Evolutionary conservation across 495 filamentous ascomycete species (phyloP).

Genomic region (Talaromyces wortmannii): DNA sequence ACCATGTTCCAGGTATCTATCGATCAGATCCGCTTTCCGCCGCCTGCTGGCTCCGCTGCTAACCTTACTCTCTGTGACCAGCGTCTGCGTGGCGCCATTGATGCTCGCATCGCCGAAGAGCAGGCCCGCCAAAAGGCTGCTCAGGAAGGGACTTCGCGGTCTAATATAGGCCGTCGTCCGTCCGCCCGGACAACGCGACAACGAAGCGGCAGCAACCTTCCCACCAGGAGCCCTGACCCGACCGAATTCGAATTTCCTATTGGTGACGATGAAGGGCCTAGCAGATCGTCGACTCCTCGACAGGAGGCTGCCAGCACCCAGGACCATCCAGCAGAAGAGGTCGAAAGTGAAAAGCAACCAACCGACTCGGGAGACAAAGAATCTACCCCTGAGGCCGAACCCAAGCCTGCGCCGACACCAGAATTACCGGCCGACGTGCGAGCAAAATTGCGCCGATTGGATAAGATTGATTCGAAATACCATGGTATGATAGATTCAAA

Average conservation of each 20-base stretch:
- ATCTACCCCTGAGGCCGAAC: slow-evolving; percentile 8
- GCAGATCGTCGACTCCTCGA: slow-evolving; percentile 47
- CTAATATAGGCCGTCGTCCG: slow-evolving; percentile 43
- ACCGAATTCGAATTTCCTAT: slow-evolving; percentile 80
- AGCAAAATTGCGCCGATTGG: slow-evolving; percentile 57
- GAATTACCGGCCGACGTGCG: slow-evolving; percentile 72
- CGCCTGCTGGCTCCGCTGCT: background rate
- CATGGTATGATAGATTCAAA: slow-evolving; percentile 51
- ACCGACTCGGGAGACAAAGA: slow-evolving; percentile 10
- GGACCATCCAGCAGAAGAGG: slow-evolving; percentile 15
- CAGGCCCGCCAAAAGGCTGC: slow-evolving; percentile 65
- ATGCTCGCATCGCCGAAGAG: slow-evolving; percentile 82
- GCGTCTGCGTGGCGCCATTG: slow-evolving; percentile 81
- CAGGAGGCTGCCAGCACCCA: slow-evolving; percentile 21
- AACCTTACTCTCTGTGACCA: slow-evolving; percentile 19
- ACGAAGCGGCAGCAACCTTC: slow-evolving; percentile 44
- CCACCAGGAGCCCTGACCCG: slow-evolving; percentile 62
- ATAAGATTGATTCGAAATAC: slow-evolving; percentile 82
- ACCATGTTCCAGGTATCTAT: slow-evolving; percentile 38
- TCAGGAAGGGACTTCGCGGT: slow-evolving; percentile 40
- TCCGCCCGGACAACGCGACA: slow-evolving; percentile 37
- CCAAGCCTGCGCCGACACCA: slow-evolving; percentile 17
- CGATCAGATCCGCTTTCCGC: background rate
- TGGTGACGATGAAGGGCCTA: slow-evolving; percentile 59
- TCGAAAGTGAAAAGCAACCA: slow-evolving; percentile 14